A percentile compares a stretch with the other conserved stretches of the same genome.
These are phyloP conservation scores for Citrus glauca DNA, from an alignment of 345 rosid genomes.

Conservation along the genomic window DNA sequence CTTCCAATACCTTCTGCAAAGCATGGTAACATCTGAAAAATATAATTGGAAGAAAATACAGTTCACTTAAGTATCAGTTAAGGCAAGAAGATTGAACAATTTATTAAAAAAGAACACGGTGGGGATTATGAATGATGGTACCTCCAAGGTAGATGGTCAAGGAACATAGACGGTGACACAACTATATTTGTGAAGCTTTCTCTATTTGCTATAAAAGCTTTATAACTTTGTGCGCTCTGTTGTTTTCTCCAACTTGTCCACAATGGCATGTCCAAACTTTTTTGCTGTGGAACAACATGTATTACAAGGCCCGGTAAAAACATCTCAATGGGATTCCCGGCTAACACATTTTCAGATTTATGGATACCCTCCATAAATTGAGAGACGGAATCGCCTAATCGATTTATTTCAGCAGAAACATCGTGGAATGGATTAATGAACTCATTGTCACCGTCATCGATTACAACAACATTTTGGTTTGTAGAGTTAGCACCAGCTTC, in stretches of 20 bases:
- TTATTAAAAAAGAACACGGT: neutral
- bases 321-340: slow-evolving; percentile 52
- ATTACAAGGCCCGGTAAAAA: slow-evolving; percentile 74
- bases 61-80: neutral
- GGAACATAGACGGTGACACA: slow-evolving; percentile 85
- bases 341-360: slow-evolving; percentile 24
- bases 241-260: slow-evolving; percentile 60
- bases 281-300: slow-evolving; percentile 58
- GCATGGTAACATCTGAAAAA: slow-evolving; percentile 62
- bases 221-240: slow-evolving; percentile 34
- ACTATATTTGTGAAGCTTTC: slow-evolving; percentile 66
- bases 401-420: neutral
- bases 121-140: slow-evolving; percentile 10
- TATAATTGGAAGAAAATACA: neutral
- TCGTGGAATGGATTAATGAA: slow-evolving; percentile 30
- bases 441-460: slow-evolving; percentile 7
- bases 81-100: neutral
- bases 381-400: slow-evolving; percentile 47
- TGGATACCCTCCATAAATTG: slow-evolving; percentile 64
- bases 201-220: slow-evolving; percentile 64
- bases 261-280: slow-evolving; percentile 26
- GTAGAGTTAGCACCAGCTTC: slow-evolving; percentile 10
- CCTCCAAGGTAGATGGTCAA: slow-evolving; percentile 98
- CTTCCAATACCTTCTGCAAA: slow-evolving; percentile 59
- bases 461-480: neutral